Evolutionary conservation across 2,329 filamentous ascomycete species (phyloP).

Genomic region (Alternaria sp.): DNA sequence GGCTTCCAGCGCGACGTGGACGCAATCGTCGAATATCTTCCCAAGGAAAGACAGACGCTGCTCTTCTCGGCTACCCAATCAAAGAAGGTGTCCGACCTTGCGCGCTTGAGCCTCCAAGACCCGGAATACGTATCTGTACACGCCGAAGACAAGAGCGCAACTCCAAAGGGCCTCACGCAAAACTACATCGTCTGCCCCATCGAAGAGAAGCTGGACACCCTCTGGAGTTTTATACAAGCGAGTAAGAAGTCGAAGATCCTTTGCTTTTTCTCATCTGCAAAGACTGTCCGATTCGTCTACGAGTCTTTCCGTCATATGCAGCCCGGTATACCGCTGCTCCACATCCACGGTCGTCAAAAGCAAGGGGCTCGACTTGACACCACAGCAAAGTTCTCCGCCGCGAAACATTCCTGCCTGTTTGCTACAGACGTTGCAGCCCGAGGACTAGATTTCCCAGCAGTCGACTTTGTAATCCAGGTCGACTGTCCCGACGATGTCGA

Average conservation of each 20-base stretch:
- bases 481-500: conserved; percentile 96
- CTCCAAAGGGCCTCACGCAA: conserved; percentile 83
- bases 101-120: conserved; percentile 83
- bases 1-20: conserved; percentile 91
- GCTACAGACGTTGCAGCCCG: conserved; percentile 94
- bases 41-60: conserved; percentile 83
- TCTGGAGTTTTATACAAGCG: conserved; percentile 90
- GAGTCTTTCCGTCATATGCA: conserved; percentile 92
- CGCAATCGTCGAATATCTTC: conserved; percentile 90
- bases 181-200: conserved; percentile 88
- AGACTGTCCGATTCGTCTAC: conserved; percentile 95
- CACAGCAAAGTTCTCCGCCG: conserved; percentile 78
- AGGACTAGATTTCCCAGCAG: conserved; percentile 92
- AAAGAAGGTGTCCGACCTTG: conserved; percentile 89
- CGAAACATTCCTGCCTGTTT: conserved; percentile 87
- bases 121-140: conserved; percentile 97
- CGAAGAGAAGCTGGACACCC: conserved; percentile 85
- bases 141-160: conserved; percentile 78
- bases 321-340: conserved; percentile 89
- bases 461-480: conserved; percentile 99
- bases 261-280: conserved; percentile 92
- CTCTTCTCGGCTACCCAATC: conserved; percentile 97
- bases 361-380: conserved; percentile 88
- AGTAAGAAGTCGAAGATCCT: conserved; percentile 95
- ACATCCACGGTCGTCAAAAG: conserved; percentile 93